These are phyloP conservation scores for Lasiosphaeris hirsuta DNA, from an alignment of 495 filamentous ascomycete genomes.

Conservation along the genomic window DNA sequence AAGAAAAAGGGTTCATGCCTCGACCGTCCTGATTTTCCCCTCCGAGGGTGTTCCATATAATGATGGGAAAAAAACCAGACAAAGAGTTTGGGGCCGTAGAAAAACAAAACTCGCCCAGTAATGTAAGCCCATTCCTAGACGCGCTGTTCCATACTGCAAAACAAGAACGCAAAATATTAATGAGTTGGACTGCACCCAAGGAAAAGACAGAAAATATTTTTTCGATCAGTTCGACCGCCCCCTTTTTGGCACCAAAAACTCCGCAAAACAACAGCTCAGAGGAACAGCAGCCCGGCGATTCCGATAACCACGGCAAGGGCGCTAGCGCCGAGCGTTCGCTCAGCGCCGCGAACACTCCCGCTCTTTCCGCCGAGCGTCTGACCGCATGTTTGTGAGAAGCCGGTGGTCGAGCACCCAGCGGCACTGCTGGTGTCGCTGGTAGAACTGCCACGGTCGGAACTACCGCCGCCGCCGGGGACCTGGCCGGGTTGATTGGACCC, in stretches of 20 bases:
- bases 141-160: neutral
- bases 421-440: constrained; percentile 16
- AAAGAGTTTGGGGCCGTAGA: no score
- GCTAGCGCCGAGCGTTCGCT: constrained; percentile 42
- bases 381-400: constrained; percentile 38
- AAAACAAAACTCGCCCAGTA: neutral
- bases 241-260: no score
- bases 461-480: constrained; percentile 27
- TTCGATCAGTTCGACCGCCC: no score
- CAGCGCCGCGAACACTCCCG: constrained; percentile 33
- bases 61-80: neutral
- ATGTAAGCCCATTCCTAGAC: constrained; percentile 5
- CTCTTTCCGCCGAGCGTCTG: constrained; percentile 3
- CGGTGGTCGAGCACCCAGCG: constrained; percentile 22
- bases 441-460: constrained; percentile 8
- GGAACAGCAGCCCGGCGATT: constrained; percentile 42
- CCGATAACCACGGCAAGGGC: constrained; percentile 50
- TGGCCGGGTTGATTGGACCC: constrained; percentile 29
- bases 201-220: neutral
- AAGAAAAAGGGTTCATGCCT: no score
- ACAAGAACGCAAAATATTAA: constrained; percentile 9
- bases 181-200: neutral
- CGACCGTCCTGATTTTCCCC: no score
- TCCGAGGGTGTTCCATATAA: no score
- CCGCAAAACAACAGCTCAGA: constrained; percentile 23